Conservation (phyloP, 495 filamentous ascomycete genomes). For the Penicillium silybi region DNA sequence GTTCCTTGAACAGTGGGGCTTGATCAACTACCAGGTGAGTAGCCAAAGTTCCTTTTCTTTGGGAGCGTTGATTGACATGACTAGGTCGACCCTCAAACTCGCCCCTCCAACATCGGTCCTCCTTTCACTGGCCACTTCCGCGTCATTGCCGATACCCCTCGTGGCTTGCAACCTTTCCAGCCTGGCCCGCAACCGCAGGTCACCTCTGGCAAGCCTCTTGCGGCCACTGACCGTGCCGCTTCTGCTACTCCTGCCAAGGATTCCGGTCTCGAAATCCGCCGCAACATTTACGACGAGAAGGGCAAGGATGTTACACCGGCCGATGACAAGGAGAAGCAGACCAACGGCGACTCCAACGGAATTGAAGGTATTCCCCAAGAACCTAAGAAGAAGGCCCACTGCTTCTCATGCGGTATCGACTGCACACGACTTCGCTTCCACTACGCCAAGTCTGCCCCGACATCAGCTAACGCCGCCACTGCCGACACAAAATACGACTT, state of each 20-base stretch:
- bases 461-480: conserved; percentile 51
- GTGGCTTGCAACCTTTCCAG: conserved; percentile 91
- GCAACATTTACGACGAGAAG: conserved; percentile 91
- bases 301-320: conserved; percentile 72
- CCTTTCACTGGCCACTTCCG: conserved; percentile 98
- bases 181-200: conserved; percentile 73
- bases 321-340: conserved; percentile 60
- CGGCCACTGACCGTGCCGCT: conserved; percentile 70
- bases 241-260: conserved; percentile 72
- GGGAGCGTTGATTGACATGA: conserved; percentile 4
- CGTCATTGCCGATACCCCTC: conserved; percentile 88
- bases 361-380: conserved; percentile 53
- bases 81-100: conserved; percentile 91
- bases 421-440: conserved; percentile 92
- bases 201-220: conserved; percentile 68
- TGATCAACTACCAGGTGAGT: conserved; percentile 95
- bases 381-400: conserved; percentile 70
- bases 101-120: conserved; percentile 91
- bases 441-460: conserved; percentile 59
- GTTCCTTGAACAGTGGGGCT: conserved; percentile 97
- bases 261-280: conserved; percentile 82
- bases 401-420: conserved; percentile 87
- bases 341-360: conserved; percentile 71
- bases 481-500: conserved; percentile 73
- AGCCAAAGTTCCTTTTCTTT: neutral